Base-by-base conservation (phyloP, 2,329 filamentous ascomycete genomes). In the Aspergillus clavatus region DNA sequence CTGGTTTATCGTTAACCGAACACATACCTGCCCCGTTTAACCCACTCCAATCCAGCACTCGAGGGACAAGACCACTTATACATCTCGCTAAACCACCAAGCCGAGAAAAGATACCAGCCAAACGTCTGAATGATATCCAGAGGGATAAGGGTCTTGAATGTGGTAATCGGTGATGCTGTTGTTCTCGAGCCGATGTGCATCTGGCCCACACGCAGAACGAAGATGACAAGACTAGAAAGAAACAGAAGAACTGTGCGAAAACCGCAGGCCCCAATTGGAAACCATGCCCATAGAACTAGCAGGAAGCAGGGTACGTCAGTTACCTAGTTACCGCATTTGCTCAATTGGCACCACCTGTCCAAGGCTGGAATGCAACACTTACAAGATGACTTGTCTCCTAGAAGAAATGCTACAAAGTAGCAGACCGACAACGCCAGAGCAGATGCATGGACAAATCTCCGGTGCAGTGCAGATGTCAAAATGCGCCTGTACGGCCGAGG, bases 121-220 rank as follows among this genome's bases (percentile, higher is more conserved):
- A 87, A 66, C 0, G 88, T 90, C 62, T 88, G 80, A 45, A 83
- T 62, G 4, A 85, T 82, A 48, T 81, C 76, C 27, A 81, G 68
- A 16, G 75, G 80, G 19, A 82, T 67, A 7, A 81, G 71, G 50
- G 75, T 75, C 44, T 69, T 70, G 44, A 91, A 77, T 6, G 81
- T 85, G 47, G 84, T 74, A 55, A 84, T 75, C 38, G 80, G 77
- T 3, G 86, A 88, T 46, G 76, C 73, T 29, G 86, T 84, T 14
- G 86, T 90, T 61, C 86, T 79, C 47, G 79, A 66, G 55, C 86
- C 86, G 52, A 86, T 77, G 62, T 91, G 88, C 68, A 89, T 83
- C 65, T 90, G 85, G 36, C 86, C 83, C 59, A 96, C 88, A 60
- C 90, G 87, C 41, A 96, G 79, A 55, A 95, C 78, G 70, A 95